Conservation (phyloP, 495 filamentous ascomycete genomes). For the Daldinia grandis region DNA sequence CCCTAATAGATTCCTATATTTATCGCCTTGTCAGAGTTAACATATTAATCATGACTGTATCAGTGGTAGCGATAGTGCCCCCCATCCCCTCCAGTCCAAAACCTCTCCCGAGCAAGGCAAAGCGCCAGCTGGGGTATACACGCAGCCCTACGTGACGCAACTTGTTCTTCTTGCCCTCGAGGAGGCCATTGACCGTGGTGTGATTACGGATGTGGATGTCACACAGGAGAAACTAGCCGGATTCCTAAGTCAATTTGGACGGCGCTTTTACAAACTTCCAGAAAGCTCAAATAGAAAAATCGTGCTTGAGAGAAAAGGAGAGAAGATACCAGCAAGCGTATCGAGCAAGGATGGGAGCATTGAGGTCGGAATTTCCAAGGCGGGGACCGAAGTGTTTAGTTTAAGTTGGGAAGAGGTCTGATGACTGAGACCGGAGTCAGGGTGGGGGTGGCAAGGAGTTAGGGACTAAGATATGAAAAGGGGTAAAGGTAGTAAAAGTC, state of each 20-base stretch:
- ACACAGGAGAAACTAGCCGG: slow-evolving; percentile 73
- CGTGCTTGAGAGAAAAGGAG: slow-evolving; percentile 66
- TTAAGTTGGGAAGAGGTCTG: slow-evolving; percentile 21
- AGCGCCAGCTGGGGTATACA: slow-evolving; percentile 81
- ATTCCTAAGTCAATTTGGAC: slow-evolving; percentile 79
- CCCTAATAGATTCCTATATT: slow-evolving; percentile 26
- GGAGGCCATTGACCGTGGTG: slow-evolving; percentile 70
- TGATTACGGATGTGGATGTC: slow-evolving; percentile 71
- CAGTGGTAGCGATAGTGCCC: slow-evolving; percentile 70
- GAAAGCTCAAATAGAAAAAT: slow-evolving; percentile 63
- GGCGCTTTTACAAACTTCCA: slow-evolving; percentile 72
- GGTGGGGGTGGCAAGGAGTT: not conserved
- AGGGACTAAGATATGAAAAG: not conserved
- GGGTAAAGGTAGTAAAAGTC: not conserved
- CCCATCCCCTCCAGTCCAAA: slow-evolving; percentile 80
- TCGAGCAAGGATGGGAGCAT: slow-evolving; percentile 59
- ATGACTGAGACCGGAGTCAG: not conserved
- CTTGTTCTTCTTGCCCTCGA: slow-evolving; percentile 78
- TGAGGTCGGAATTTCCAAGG: slow-evolving; percentile 75
- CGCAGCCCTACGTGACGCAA: slow-evolving; percentile 84
- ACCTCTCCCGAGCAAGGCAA: slow-evolving; percentile 65
- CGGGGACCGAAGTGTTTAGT: slow-evolving; percentile 42
- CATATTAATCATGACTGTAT: slow-evolving; percentile 1
- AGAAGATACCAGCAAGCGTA: slow-evolving; percentile 63
- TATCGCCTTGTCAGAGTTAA: too few species aligned